phyloP scores from a whole-genome alignment of 2,329 filamentous ascomycete genomes.

The Sporothrix globosa region DNA sequence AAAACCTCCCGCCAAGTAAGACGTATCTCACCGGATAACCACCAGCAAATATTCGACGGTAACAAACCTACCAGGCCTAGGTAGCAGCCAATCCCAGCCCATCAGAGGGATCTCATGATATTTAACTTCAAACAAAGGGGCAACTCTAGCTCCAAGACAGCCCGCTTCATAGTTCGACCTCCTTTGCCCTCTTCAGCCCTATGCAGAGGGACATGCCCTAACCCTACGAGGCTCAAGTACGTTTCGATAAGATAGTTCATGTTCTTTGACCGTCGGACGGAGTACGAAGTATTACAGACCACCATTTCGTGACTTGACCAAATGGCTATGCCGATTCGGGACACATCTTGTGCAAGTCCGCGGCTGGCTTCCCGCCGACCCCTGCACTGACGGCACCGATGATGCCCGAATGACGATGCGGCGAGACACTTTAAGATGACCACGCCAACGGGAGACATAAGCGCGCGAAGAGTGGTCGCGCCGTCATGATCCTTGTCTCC shows the following conservation, averaged over 20 bases:
- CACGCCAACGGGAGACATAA: neutral
- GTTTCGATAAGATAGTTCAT: neutral
- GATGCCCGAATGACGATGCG: conserved; percentile 15
- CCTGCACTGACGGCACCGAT: conserved; percentile 5
- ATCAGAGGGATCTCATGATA: neutral
- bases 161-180: neutral
- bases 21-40: no score
- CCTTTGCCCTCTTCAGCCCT: neutral
- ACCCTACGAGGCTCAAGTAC: neutral
- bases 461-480: neutral
- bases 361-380: neutral
- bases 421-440: conserved; percentile 22
- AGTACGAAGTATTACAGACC: no score
- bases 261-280: no score
- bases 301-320: neutral
- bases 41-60: neutral
- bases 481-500: neutral
- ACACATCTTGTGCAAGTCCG: neutral
- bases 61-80: neutral
- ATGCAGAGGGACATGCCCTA: neutral
- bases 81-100: neutral
- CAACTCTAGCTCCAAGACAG: neutral
- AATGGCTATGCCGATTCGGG: conserved; percentile 2
- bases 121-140: neutral
- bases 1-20: no score